These are phyloP conservation scores for Rhododendron kiyosumense DNA, from an alignment of 148 eudicot species.

Conservation along the genomic window DNA sequence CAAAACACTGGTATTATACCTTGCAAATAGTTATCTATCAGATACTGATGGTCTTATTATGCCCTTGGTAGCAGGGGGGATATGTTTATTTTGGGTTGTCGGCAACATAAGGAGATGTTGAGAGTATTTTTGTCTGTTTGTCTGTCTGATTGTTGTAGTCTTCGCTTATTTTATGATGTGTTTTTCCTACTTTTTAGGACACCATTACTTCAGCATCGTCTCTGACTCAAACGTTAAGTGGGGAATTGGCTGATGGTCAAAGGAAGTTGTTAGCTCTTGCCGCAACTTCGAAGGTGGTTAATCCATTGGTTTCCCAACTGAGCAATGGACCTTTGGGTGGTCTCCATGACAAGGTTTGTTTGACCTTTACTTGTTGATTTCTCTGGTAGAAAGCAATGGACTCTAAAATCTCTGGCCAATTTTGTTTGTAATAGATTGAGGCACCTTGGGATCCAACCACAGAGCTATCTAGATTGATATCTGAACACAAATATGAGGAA, in stretches of 20 bases:
- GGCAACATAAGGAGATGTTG: neutral
- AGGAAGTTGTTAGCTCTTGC: conserved; percentile 79
- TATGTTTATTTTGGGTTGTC: neutral
- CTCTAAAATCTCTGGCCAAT: neutral
- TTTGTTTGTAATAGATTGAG: conserved; percentile 65
- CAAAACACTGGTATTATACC: neutral
- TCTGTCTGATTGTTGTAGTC: conserved; percentile 1
- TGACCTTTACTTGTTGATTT: neutral
- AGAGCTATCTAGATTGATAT: conserved; percentile 72
- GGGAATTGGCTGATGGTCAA: conserved; percentile 85
- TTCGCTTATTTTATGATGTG: neutral
- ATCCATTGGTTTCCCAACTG: conserved; percentile 54
- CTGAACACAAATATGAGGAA: conserved; percentile 84
- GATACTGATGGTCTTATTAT: neutral
- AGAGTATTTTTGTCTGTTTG: neutral
- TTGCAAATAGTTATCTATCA: neutral
- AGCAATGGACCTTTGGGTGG: conserved; percentile 81
- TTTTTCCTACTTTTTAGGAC: conserved; percentile 44
- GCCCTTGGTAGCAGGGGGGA: neutral
- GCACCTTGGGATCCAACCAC: conserved; percentile 76
- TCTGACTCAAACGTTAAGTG: conserved; percentile 60
- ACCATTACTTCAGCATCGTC: conserved; percentile 81
- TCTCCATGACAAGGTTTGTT: conserved; percentile 75
- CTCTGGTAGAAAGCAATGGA: neutral
- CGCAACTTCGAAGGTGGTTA: conserved; percentile 55